A percentile compares a stretch with the other conserved stretches of the same genome.
Evolutionary conservation across 768 basidiomycete genomes (phyloP).

Genomic region (Clitopilus passeckerianus): DNA sequence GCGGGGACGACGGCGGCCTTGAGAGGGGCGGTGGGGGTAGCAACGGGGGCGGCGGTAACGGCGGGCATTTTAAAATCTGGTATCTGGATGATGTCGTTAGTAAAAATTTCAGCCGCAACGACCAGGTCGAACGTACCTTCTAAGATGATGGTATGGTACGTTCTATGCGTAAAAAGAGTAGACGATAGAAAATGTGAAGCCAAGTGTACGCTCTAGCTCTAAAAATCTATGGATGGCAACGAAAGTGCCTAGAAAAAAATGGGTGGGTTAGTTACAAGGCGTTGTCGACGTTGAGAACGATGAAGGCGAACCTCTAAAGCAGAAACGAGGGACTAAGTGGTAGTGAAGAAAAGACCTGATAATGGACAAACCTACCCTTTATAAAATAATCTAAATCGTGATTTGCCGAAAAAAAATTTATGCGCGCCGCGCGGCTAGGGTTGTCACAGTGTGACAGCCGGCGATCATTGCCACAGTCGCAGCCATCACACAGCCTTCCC

Average conservation of each 20-base stretch:
- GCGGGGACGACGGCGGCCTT: constrained; percentile 54
- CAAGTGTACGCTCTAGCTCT: constrained; percentile 42
- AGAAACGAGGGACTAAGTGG: constrained; percentile 1
- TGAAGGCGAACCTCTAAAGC: not conserved
- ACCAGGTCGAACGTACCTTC: constrained; percentile 31
- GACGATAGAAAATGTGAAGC: constrained; percentile 52
- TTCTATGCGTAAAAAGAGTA: constrained; percentile 30
- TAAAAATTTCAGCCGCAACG: constrained; percentile 3
- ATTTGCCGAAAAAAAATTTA: constrained; percentile 1
- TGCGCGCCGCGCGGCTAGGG: not conserved
- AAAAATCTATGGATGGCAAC: constrained; percentile 47
- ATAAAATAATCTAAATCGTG: not conserved
- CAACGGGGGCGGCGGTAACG: constrained; percentile 59
- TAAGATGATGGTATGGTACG: constrained; percentile 23
- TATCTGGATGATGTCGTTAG: constrained; percentile 28
- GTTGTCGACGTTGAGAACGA: not conserved
- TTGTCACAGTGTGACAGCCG: not conserved
- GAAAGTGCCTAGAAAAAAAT: constrained; percentile 17
- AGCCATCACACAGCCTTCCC: not conserved
- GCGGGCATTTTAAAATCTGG: constrained; percentile 65
- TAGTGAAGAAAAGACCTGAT: not conserved
- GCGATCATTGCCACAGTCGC: not conserved
- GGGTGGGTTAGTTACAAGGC: constrained; percentile 18
- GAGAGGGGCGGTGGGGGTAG: constrained; percentile 60
- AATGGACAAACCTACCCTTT: not conserved